Percentiles rank a stretch among this genome's conserved stretches.
phyloP scores from a whole-genome alignment of 2,329 filamentous ascomycete genomes.

The Verticillium tricorpus region DNA sequence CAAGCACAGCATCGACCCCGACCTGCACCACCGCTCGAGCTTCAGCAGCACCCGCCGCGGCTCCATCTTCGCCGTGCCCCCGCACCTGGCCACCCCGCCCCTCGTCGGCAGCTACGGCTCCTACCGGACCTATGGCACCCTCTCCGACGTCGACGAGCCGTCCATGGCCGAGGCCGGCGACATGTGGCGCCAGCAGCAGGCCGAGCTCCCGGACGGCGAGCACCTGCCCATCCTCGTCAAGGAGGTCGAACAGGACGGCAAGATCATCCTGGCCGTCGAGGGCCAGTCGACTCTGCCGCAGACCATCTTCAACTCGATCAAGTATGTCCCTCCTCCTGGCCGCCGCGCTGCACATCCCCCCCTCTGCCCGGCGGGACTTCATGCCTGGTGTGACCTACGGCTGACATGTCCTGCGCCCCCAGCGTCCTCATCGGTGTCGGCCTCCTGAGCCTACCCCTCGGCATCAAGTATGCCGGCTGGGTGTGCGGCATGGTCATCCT shows the following conservation, averaged over 20 bases:
- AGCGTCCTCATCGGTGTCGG: conserved; percentile 84
- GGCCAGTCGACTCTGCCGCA: conserved; percentile 94
- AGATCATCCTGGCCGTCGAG: conserved; percentile 76
- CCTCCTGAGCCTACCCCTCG: conserved; percentile 81
- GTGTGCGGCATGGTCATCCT: conserved; percentile 74
- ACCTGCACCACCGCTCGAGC: conserved; percentile 29
- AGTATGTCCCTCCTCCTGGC: conserved; percentile 36
- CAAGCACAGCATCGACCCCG: conserved; percentile 38
- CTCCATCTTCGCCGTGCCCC: conserved; percentile 54
- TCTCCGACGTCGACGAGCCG: conserved; percentile 35
- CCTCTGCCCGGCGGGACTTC: too few species aligned
- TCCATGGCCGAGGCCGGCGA: conserved; percentile 49
- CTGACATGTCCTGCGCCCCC: conserved; percentile 4
- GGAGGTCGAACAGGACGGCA: conserved; percentile 83
- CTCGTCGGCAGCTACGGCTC: conserved; percentile 69
- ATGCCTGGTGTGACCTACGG: conserved; percentile 4
- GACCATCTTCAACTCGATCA: conserved; percentile 94
- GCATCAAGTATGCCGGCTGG: conserved; percentile 85
- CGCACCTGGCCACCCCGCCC: conserved; percentile 61
- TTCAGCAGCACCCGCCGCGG: conserved; percentile 27
- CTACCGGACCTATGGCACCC: conserved; percentile 49
- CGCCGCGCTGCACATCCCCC: neutral
- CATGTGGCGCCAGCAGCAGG: conserved; percentile 50
- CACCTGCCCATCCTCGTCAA: conserved; percentile 78
- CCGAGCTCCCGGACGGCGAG: conserved; percentile 51